Conservation (phyloP, 768 basidiomycete genomes). For the Clathrus columnatus region DNA sequence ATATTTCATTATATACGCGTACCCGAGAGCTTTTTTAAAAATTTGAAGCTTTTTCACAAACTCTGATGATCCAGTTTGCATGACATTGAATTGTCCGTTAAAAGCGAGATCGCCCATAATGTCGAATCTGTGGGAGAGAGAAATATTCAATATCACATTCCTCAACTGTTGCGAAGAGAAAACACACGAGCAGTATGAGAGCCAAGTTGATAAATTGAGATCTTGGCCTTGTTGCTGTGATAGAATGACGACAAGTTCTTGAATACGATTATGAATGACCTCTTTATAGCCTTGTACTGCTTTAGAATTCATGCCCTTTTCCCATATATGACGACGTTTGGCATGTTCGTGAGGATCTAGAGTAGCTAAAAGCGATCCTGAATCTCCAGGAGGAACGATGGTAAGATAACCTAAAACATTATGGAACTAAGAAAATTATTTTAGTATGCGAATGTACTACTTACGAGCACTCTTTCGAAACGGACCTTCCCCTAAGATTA, state of each 20-base stretch:
- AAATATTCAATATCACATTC: neutral
- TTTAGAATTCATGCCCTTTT: slow-evolving; percentile 36
- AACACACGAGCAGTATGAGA: slow-evolving; percentile 2
- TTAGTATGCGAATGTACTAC: neutral
- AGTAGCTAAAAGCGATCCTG: neutral
- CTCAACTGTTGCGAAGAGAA: neutral
- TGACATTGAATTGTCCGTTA: slow-evolving; percentile 1
- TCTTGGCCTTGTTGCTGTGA: slow-evolving; percentile 2
- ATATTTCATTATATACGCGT: too few species aligned
- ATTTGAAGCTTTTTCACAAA: slow-evolving; percentile 26
- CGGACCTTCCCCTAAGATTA: neutral
- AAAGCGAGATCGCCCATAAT: slow-evolving; percentile 34
- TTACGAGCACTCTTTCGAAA: neutral
- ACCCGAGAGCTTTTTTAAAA: too few species aligned
- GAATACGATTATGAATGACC: slow-evolving; percentile 27
- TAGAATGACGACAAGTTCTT: slow-evolving; percentile 32
- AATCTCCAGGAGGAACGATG: neutral
- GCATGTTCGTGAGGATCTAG: slow-evolving; percentile 34
- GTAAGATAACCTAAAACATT: neutral
- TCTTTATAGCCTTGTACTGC: slow-evolving; percentile 40
- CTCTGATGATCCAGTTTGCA: slow-evolving; percentile 7
- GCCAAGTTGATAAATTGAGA: neutral
- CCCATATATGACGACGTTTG: slow-evolving; percentile 39
- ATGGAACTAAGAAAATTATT: neutral
- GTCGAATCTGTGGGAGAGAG: slow-evolving; percentile 23